phyloP scores from a whole-genome alignment of 805 yeast genomes.

The Ogataea paradorogensis region DNA sequence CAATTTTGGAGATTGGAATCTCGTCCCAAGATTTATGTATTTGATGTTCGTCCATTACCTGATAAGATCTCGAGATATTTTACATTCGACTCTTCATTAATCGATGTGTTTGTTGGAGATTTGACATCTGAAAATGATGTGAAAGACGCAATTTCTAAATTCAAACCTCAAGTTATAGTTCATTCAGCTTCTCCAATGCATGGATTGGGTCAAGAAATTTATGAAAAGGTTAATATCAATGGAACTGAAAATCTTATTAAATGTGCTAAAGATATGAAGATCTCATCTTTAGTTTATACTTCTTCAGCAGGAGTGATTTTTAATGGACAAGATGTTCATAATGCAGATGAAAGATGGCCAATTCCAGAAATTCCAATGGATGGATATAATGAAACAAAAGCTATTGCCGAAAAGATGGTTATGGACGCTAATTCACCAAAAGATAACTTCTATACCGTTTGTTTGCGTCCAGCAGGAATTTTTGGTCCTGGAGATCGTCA shows the following conservation, averaged over 20 bases:
- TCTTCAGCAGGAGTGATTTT: slow-evolving; percentile 97
- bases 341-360: slow-evolving; percentile 94
- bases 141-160: slow-evolving; percentile 51
- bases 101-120: slow-evolving; percentile 76
- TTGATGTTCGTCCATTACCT: slow-evolving; percentile 89
- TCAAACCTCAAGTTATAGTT: slow-evolving; percentile 73
- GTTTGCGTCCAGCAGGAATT: slow-evolving; percentile 95
- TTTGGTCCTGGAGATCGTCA: slow-evolving; percentile 99
- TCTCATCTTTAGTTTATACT: slow-evolving; percentile 82
- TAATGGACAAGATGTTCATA: slow-evolving; percentile 87
- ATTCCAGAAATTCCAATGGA: slow-evolving; percentile 92
- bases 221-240: slow-evolving; percentile 83
- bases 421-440: slow-evolving; percentile 64
- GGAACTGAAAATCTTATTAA: slow-evolving; percentile 79
- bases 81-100: slow-evolving; percentile 60
- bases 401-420: slow-evolving; percentile 82
- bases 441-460: slow-evolving; percentile 66
- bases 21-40: slow-evolving; percentile 73
- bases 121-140: slow-evolving; percentile 74
- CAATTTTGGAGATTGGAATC: slow-evolving; percentile 69
- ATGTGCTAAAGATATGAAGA: slow-evolving; percentile 49
- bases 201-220: slow-evolving; percentile 76
- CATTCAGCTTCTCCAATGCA: slow-evolving; percentile 98
- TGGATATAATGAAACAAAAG: slow-evolving; percentile 93
- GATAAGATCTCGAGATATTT: slow-evolving; percentile 65